Conservation (phyloP, 2,329 filamentous ascomycete genomes). For the Claviceps humidiphila region DNA sequence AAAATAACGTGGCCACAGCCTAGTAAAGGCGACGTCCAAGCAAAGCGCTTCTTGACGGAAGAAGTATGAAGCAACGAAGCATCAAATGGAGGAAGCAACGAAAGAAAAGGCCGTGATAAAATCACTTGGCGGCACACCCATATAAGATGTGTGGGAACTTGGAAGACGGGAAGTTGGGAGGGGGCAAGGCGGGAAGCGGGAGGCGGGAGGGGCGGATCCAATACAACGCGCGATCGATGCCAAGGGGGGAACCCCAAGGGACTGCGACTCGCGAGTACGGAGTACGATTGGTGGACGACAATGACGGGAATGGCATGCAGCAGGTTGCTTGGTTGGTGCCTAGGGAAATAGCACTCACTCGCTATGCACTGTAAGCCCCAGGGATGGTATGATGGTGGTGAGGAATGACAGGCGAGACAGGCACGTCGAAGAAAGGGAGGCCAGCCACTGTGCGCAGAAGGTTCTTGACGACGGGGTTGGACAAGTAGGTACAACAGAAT, state of each 20-base stretch:
- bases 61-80: neutral
- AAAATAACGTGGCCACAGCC: constrained; percentile 5
- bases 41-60: neutral
- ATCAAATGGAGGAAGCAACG: neutral
- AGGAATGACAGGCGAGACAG: constrained; percentile 26
- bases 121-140: neutral
- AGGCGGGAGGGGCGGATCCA: constrained; percentile 4
- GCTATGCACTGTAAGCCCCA: constrained; percentile 7
- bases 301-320: constrained; percentile 8
- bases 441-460: neutral
- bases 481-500: no score
- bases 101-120: neutral
- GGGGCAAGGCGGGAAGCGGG: neutral
- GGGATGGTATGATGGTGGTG: constrained; percentile 14
- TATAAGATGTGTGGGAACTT: neutral
- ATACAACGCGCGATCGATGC: constrained; percentile 2
- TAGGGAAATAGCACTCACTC: neutral
- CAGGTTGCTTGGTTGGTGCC: neutral
- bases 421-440: constrained; percentile 6
- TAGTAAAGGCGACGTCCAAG: neutral
- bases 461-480: no score
- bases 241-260: neutral
- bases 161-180: neutral
- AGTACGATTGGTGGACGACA: neutral
- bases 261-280: neutral